These are phyloP conservation scores for Globisporangium spinosum DNA, from an alignment of 352 stramenopile species.

Conservation along the genomic window DNA sequence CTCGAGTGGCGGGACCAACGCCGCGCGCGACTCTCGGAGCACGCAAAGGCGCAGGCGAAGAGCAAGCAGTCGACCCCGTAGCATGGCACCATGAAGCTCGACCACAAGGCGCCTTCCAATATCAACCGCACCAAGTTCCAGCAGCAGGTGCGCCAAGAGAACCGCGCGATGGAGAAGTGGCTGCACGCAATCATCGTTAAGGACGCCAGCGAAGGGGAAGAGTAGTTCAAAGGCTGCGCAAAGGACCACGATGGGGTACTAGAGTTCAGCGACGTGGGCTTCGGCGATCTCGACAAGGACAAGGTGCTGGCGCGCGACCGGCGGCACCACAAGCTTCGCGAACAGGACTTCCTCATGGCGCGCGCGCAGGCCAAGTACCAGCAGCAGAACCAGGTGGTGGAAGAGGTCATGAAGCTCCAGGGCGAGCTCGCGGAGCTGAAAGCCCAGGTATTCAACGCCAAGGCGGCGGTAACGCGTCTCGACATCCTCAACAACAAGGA, in stretches of 20 bases:
- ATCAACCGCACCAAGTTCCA: constrained; percentile 65
- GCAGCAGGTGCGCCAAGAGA: constrained; percentile 46
- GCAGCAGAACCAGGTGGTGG: constrained; percentile 45
- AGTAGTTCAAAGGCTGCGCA: constrained; percentile 4
- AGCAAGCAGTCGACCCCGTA: constrained; percentile 36
- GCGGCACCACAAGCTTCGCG: constrained; percentile 32
- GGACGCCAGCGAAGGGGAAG: neutral
- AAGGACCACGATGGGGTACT: neutral
- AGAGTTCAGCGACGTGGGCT: constrained; percentile 15
- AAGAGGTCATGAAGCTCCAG: constrained; percentile 54
- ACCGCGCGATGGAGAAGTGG: constrained; percentile 49
- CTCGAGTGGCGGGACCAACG: constrained; percentile 37
- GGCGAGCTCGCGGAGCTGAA: constrained; percentile 36
- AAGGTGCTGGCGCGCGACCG: constrained; percentile 43
- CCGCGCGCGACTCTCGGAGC: constrained; percentile 21
- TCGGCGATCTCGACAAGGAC: constrained; percentile 40
- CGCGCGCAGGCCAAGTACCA: constrained; percentile 62
- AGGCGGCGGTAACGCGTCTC: constrained; percentile 33
- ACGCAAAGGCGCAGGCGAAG: constrained; percentile 35
- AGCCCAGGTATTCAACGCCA: constrained; percentile 33
- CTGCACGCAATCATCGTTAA: constrained; percentile 34
- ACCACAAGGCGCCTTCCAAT: constrained; percentile 52
- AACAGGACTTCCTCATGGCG: constrained; percentile 58
- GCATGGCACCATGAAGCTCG: constrained; percentile 36
- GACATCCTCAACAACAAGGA: constrained; percentile 61